phyloP scores from a whole-genome alignment of 106 monocot species.

The Allium cepa region DNA sequence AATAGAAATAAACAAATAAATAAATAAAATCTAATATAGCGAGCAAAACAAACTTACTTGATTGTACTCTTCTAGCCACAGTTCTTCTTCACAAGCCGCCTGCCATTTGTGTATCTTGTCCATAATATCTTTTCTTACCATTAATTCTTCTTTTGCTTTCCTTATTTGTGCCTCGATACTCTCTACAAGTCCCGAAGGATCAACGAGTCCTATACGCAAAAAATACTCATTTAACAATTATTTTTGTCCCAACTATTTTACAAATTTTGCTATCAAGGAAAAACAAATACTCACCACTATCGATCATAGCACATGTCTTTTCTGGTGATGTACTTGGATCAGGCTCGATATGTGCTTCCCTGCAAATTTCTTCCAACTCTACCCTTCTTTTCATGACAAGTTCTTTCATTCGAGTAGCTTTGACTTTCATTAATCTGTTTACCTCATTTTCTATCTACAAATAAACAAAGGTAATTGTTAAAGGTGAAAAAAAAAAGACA shows the following conservation, averaged over 20 bases:
- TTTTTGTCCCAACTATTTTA: not conserved
- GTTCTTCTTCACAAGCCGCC: slow-evolving; percentile 73
- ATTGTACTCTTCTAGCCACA: slow-evolving; percentile 81
- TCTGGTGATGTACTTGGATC: slow-evolving; percentile 79
- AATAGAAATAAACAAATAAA: not conserved
- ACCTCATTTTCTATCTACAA: slow-evolving; percentile 73
- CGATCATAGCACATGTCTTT: slow-evolving; percentile 66
- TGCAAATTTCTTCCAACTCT: slow-evolving; percentile 86
- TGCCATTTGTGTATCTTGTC: slow-evolving; percentile 62
- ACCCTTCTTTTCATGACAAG: slow-evolving; percentile 67
- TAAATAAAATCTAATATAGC: not conserved
- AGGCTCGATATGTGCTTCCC: slow-evolving; percentile 64
- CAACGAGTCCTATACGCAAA: not conserved
- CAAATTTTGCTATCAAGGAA: not conserved
- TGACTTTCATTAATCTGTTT: slow-evolving; percentile 60
- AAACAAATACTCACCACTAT: slow-evolving; percentile 49
- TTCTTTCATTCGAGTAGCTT: slow-evolving; percentile 89
- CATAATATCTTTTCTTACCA: slow-evolving; percentile 60
- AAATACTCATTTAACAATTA: not conserved
- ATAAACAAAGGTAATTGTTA: not conserved
- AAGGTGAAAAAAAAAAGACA: no score
- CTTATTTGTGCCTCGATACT: slow-evolving; percentile 57
- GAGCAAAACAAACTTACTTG: slow-evolving; percentile 22
- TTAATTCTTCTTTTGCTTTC: slow-evolving; percentile 51
- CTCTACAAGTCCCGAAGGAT: slow-evolving; percentile 43